Base-by-base conservation (phyloP, 164 flowering plant genomes). In the Dillenia turbinata region DNA sequence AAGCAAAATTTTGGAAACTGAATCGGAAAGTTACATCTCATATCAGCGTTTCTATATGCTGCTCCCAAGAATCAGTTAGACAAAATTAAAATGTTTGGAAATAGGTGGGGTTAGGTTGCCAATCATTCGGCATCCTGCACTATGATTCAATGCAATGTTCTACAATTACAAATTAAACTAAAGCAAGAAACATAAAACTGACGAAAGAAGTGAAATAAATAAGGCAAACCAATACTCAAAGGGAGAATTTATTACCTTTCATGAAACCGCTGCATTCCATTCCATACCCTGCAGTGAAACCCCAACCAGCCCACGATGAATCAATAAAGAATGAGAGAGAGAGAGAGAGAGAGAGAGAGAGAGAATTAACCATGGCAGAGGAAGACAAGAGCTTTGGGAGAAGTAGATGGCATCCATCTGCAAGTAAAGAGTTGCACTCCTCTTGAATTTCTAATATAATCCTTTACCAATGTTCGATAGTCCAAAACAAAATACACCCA, bases 181-280 rank as follows among this genome's bases (percentile, higher is more conserved):
- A 5, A 26, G 2, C 26, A 1, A 44, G 47, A 13, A 46, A 47
- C 4, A 47, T 47, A 19, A 49, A 54, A 33, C 40, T 33, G n/a
- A 52, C 26, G 0, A 14, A 10, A 24, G 17, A 33, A 48, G 14
- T 11, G 12, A 16, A 46, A 45, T 12, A 26, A 46, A 45, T 1
- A 9, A 19, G 46, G 49, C 46, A 7, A 61, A 9, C 16, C 47
- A 61, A 61, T 49, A 49, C 55, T 0, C 45, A 13, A 50, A 49
- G 8, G n/a, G 1, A 19, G 11, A n/a, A 26, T 54, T 66, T 44
- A 71, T 71, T 86, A 92, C 97, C 97, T 85, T 67, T 90, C 98
- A 92, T 92, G 87, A 69, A 90, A 17, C 75, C 71, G 64, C 98
- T 84, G 89, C 98, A 92, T 66, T 92, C 98, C 96, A 90, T 90